Conservation (phyloP, 352 stramenopile species). For the Globisporangium uncinulatum region DNA sequence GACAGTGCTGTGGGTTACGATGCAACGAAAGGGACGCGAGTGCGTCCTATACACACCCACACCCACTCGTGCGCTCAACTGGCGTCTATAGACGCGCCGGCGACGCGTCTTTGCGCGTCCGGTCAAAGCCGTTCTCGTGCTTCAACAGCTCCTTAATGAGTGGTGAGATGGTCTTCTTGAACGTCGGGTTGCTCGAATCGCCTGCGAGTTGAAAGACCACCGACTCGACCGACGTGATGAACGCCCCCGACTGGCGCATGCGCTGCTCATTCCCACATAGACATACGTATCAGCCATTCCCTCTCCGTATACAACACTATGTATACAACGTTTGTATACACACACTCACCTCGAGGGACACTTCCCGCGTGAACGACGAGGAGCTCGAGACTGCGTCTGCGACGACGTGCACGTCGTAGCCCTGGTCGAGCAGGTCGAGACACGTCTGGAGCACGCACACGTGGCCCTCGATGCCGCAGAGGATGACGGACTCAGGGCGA, state of each 20-base stretch:
- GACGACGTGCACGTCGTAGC: constrained; percentile 97
- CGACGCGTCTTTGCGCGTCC: not conserved
- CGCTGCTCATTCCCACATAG: constrained; percentile 29
- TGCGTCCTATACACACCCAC: too few relatives aligned
- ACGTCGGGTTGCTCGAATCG: constrained; percentile 89
- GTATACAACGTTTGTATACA: not conserved
- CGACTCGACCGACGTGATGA: constrained; percentile 94
- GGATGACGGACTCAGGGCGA: constrained; percentile 78
- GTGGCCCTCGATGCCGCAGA: constrained; percentile 97
- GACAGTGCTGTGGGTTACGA: not conserved
- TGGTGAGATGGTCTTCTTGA: constrained; percentile 87
- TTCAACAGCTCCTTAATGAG: constrained; percentile 93
- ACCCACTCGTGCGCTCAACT: not conserved
- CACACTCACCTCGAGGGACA: constrained; percentile 78
- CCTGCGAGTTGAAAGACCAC: constrained; percentile 94
- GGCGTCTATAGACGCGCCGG: constrained; percentile 8
- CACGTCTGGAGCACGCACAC: constrained; percentile 96
- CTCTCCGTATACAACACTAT: not conserved
- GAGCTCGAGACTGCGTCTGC: constrained; percentile 93
- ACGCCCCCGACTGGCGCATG: constrained; percentile 92
- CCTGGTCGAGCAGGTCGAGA: constrained; percentile 93
- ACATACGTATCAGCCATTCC: too few relatives aligned
- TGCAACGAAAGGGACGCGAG: not conserved
- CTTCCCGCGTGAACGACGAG: constrained; percentile 84
- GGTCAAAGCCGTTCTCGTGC: constrained; percentile 51